Evolutionary conservation across 2,329 filamentous ascomycete species (phyloP), one percentile per base, ranked within the genome.

Genomic region (Penicillium sp.): DNA sequence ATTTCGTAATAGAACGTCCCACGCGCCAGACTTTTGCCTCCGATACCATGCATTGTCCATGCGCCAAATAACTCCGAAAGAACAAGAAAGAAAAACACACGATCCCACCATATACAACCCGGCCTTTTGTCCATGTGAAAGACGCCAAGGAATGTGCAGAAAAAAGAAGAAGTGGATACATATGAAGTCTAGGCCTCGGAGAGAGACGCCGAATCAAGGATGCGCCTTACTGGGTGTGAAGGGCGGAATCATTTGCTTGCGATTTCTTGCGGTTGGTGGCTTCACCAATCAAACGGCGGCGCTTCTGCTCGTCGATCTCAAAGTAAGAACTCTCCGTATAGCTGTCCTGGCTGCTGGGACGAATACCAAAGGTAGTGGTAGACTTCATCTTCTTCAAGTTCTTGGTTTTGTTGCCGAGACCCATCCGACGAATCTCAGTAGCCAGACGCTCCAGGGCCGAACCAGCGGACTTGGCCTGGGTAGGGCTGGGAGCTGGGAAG

Each of bases 401-500:
- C 37, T 63, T 63, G 14, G 55, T 43, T 45, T 69, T 70, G 20
- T 59, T 63, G 22, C 56, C 53, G 35, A 67, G 60, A 41, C 69
- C 66, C n/a, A 72, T 60, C 27, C 81, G 81, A 58, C 79, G 81
- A 59, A 87, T 74, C 60, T 85, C 84, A 35, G 81, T 78, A 11
- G 82, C 81, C 56, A 87, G 80, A 63, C 81, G 81, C 71, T 86
- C 84, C 11, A 87, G 72, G n/a, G 79, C 77, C 44, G 81, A 84
- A 31, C 77, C 76, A 18, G 74, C 67, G 31, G 60, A 41, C 49
- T 67, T 72, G 55, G 65, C 64, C 31, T 63, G 56, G 43, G 49
- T 60, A 49, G 61, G 60, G 35, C 11, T 40, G 41, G 52, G 55
- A 9, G 62, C 55, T 20, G 69, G 75, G 43, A 70, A 73, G 9